These are phyloP conservation scores for Cladosporium velox DNA, from an alignment of 2,329 filamentous ascomycete species.

Conservation along the genomic window DNA sequence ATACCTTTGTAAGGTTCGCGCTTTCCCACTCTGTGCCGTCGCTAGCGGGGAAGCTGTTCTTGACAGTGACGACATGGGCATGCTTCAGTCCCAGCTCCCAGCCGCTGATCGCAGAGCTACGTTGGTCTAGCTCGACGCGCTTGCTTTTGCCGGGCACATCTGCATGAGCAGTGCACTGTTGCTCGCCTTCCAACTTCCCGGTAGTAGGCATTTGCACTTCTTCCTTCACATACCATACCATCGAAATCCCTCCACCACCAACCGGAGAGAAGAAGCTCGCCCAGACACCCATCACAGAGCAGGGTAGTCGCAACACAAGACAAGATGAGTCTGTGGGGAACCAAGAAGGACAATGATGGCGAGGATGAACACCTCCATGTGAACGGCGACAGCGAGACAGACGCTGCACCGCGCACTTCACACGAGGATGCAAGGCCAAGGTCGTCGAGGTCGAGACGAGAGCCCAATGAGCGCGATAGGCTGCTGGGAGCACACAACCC, in stretches of 20 bases:
- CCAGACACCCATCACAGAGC: background rate
- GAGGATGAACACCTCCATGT: background rate
- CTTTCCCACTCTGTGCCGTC: background rate
- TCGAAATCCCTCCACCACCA: background rate
- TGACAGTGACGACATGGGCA: background rate
- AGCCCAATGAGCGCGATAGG: conserved; percentile 63
- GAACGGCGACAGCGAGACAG: background rate
- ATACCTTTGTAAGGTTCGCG: background rate
- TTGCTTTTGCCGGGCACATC: conserved; percentile 10
- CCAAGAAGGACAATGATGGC: conserved; percentile 8
- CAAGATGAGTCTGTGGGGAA: conserved; percentile 9
- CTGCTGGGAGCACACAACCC: conserved; percentile 63
- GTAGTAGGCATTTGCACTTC: background rate
- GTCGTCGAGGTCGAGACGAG: conserved; percentile 33
- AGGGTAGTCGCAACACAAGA: background rate
- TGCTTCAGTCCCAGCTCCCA: background rate
- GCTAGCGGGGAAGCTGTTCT: background rate
- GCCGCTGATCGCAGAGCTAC: background rate
- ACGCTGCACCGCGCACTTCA: background rate
- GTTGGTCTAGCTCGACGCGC: background rate
- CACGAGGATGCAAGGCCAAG: background rate
- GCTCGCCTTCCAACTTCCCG: background rate
- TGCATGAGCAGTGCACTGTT: conserved; percentile 1
- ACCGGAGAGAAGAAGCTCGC: background rate
- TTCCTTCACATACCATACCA: background rate